Evolutionary conservation across 257 asterid species (phyloP), one percentile per base, ranked within the genome.

Genomic region (Solanum virginianum): DNA sequence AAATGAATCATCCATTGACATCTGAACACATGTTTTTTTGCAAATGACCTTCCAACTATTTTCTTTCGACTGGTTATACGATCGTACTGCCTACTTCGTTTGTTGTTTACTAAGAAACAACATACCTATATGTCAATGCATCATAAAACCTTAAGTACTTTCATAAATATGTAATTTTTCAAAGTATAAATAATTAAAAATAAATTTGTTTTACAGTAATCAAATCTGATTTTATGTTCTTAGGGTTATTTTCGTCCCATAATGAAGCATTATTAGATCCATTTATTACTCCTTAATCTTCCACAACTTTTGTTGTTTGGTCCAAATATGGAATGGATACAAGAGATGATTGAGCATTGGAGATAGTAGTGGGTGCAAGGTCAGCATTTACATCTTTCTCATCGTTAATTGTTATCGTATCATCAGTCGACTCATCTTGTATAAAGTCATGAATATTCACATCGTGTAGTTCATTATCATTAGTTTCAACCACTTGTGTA

Each of bases 211-310:
- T 54, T 16, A 5, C 59, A 15, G 6, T 3, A 54, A 16, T 54
- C 3, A 15, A 54, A 54, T 8, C 59, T 6, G 59, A 54, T 20
- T 54, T 55, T 15, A 4, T 16, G n/a, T 55, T 6, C 6, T 55
- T 0, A 6, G 10, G 59, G 6, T 54, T 54, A 2, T 54, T 16
- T 15, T 54, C 59, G 6, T 54, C 16, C 4, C n/a, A 6, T 7
- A 55, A 8, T 55, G n/a, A 10, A 55, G n/a, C n/a, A 4, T 55
- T 55, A 8, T 7, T 1, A 16, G 10, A 3, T 16, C 1, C 0
- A 3, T 32, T 32, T 32, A 2, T 55, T 16, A 55, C 2, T 16
- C n/a, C 0, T 1, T 0, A 16, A 16, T 55, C 10, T 0, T 16
- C 10, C 5, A 8, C n/a, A 54, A 15, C 16, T 15, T 54, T 9